Percentiles rank a stretch among this genome's conserved stretches.
Conservation (phyloP, 352 stramenopile species). For the Globisporangium recalcitrans region DNA sequence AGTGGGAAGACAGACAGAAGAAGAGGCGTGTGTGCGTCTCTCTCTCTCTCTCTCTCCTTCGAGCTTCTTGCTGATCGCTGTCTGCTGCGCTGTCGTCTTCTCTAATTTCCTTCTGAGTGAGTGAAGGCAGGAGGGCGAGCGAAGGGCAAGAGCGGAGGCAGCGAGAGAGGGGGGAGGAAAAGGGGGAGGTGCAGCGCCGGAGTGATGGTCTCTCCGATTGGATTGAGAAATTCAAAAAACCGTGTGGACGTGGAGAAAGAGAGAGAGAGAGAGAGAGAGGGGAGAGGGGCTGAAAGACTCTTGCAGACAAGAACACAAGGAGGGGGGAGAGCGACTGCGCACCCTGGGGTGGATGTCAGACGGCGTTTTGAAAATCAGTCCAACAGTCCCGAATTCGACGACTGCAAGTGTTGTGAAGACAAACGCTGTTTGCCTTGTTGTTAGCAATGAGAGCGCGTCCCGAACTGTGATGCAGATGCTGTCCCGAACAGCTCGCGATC, state of each 20-base stretch:
- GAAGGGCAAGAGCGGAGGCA: not conserved
- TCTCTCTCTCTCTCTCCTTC: not conserved
- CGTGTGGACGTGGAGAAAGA: conserved; percentile 20
- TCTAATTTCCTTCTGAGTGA: conserved; percentile 17
- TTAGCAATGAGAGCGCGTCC: not conserved
- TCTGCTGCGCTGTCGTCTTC: conserved; percentile 8
- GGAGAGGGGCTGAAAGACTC: conserved; percentile 4
- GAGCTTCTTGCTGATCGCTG: not conserved
- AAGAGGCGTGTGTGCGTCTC: not conserved
- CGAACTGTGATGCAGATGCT: not conserved
- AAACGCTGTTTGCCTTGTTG: not conserved
- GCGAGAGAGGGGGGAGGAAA: conserved; percentile 19
- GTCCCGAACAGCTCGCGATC: not conserved
- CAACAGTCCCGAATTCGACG: conserved; percentile 15
- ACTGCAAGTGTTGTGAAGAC: too few relatives aligned
- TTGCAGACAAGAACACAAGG: too few relatives aligned
- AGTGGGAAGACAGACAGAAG: not conserved
- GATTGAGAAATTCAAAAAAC: conserved; percentile 39
- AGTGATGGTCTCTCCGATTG: conserved; percentile 24
- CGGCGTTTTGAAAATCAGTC: conserved; percentile 1
- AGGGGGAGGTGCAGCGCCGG: conserved; percentile 6
- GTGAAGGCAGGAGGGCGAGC: not conserved
- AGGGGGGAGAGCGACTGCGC: not conserved
- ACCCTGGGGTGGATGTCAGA: conserved; percentile 10
- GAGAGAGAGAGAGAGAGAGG: conserved; percentile 16